Evolutionary conservation across 2,329 filamentous ascomycete genomes (phyloP), one percentile per base, ranked within the genome.

Genomic region (Madurella fahalii): DNA sequence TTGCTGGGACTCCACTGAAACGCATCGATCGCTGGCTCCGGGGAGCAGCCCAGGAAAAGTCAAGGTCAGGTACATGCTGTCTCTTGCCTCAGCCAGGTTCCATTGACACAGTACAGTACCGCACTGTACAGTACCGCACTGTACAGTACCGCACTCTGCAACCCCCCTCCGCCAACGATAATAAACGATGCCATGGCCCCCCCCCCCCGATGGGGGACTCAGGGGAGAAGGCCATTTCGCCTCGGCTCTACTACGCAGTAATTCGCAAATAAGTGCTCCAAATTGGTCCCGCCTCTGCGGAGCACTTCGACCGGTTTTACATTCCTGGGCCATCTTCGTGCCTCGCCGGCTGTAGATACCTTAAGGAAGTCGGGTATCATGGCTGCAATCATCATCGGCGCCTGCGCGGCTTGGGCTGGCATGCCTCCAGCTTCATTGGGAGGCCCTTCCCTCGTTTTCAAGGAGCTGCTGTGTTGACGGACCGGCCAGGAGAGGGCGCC

Each of bases 391-490:
- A 25, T 25, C 25, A 25, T 25, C 25, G 25, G 25, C 25, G 7
- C 25, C 34, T 11, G 34, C 37, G 37, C 32, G 30, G 17, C 41
- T 41, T 37, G 9, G 34, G 13, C 11, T 37, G 34, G 34, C 34
- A 15, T 15, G 11, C 34, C 9, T n/a, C n/a, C n/a, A n/a, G n/a
- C n/a, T 37, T 37, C 34, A 37, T 37, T 37, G 34, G 11, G 9
- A 37, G 4, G 40, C 8, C 18, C 17, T 43, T 18, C 18, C 43
- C 45, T 25, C 25, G 7, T 25, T 46, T 47, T 57, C 47, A 41
- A 43, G 32, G 53, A 50, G 44, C 17, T 31, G 40, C 18, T 31
- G 40, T 56, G 46, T 57, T 57, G 53, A 58, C 45, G 50, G 52
- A 41, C 37, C 17, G 30, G 20, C 40, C 31, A 52, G 50, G 50